Conservation (phyloP, 306 rosid genomes). For the Fagus sylvatica region DNA sequence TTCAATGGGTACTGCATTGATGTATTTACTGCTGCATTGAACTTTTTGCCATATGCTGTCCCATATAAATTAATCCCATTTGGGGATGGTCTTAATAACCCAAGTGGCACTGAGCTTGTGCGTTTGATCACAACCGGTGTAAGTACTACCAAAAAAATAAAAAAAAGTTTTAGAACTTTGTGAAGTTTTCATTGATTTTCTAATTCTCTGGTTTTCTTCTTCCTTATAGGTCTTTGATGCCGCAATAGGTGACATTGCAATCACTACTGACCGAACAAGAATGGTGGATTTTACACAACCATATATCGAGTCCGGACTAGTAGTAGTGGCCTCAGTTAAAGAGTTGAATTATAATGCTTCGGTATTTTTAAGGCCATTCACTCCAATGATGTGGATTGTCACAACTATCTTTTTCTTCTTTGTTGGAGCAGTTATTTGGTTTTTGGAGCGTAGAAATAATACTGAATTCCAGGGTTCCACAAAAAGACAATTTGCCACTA, state of each 20-base stretch:
- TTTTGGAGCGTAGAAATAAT: conserved; percentile 81
- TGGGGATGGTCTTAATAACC: conserved; percentile 69
- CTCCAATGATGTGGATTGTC: conserved; percentile 68
- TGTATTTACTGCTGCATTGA: conserved; percentile 75
- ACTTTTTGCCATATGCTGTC: conserved; percentile 73
- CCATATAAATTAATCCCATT: conserved; percentile 61
- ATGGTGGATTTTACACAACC: conserved; percentile 95
- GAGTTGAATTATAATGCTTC: conserved; percentile 54
- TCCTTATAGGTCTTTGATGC: conserved; percentile 68
- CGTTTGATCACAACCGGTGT: conserved; percentile 65
- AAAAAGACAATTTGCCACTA: conserved; percentile 44
- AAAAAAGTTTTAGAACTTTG: conserved; percentile 12
- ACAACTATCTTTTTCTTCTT: conserved; percentile 65
- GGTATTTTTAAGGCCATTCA: conserved; percentile 86
- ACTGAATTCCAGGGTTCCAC: conserved; percentile 89
- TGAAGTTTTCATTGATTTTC: conserved; percentile 15
- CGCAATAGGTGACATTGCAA: conserved; percentile 84
- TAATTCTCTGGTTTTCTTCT: conserved; percentile 24
- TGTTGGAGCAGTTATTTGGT: conserved; percentile 81
- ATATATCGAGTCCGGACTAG: conserved; percentile 79
- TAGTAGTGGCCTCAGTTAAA: conserved; percentile 70
- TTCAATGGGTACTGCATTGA: conserved; percentile 86
- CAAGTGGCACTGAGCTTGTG: conserved; percentile 59
- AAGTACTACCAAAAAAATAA: conserved; percentile 35
- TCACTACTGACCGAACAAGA: conserved; percentile 73